These are phyloP conservation scores for Macadamia tetraphylla DNA, from an alignment of 164 flowering plant species.

Conservation along the genomic window DNA sequence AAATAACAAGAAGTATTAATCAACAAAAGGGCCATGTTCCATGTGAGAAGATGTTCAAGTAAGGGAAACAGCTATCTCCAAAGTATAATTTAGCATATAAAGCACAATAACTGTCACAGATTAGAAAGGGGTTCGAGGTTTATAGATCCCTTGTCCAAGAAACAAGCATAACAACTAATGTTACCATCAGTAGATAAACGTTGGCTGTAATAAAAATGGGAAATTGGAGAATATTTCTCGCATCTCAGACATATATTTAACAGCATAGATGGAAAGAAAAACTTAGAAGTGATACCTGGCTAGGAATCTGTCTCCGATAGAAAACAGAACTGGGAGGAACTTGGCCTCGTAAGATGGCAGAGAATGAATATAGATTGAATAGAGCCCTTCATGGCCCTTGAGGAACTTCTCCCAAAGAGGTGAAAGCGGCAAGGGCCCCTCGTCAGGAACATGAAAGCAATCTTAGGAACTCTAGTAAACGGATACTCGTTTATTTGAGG, in stretches of 20 bases:
- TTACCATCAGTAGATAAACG: neutral
- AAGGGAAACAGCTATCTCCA: too few species aligned
- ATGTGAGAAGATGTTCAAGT: neutral
- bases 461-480: conserved; percentile 63
- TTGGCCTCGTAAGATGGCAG: conserved; percentile 46
- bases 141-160: neutral
- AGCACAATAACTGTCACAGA: neutral
- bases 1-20: neutral
- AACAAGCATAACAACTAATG: neutral
- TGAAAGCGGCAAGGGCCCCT: conserved; percentile 76
- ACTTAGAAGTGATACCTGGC: conserved; percentile 49
- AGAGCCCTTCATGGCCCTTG: conserved; percentile 55
- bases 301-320: conserved; percentile 69
- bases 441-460: conserved; percentile 95
- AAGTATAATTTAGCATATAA: neutral
- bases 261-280: neutral
- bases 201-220: neutral
- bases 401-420: conserved; percentile 92
- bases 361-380: conserved; percentile 77
- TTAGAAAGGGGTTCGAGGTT: neutral
- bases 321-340: conserved; percentile 60
- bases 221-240: neutral
- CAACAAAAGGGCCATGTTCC: neutral
- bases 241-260: neutral
- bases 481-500: conserved; percentile 66